Base-by-base conservation (phyloP, 108 stramenopile genomes). In the Cyclotella kingstonii region DNA sequence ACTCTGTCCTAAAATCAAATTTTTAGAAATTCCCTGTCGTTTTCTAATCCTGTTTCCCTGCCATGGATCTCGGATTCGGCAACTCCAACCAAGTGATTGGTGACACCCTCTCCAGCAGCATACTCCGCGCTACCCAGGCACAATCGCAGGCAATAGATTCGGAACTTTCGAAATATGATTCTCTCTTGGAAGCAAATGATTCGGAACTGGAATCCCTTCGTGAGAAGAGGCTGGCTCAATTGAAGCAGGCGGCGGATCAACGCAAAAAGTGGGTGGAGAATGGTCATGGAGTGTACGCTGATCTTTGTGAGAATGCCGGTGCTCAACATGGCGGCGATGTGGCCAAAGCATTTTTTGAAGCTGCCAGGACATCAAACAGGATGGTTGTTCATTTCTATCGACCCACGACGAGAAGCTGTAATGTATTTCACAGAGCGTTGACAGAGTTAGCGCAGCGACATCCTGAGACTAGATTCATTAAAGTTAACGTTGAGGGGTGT, bases 381-480 rank as follows among this genome's bases (percentile, higher is more conserved):
- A 43, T 97, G 61, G 89, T 97, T n/a, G 84, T 95, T 6, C 98
- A 99, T 79, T 99, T 99, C 71, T 93, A 97, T 72, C 77, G 98
- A 7, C 83, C 90, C 6, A 81, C 88, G 0, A 96, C 98, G 15
- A 72, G 87, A n/a, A 64, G 70, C 21, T 99, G 97, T 65, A 88
- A 98, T 46, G 77, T 92, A 7, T 95, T 99, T 49, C 94, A 99
- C 63, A 73, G 78, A 0, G 94, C 96, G 65, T 72, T 99, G 57
- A 68, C 68, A 10, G 72, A 83, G 25, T 74, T 99, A 52, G 96
- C 97, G 21, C 66, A 66, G 9, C 80, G 66, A 45, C 98, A 98
- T 81, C 54, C 95, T 17, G 98, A 98, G 74, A 97, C 98, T 14
- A 68, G 81, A 66, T 99, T 99, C 80, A 63, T 94, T 50, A 96